Percentiles rank a stretch among this genome's conserved stretches.
Conservation (phyloP, 768 basidiomycete genomes). For the Crepidotus variabilis region DNA sequence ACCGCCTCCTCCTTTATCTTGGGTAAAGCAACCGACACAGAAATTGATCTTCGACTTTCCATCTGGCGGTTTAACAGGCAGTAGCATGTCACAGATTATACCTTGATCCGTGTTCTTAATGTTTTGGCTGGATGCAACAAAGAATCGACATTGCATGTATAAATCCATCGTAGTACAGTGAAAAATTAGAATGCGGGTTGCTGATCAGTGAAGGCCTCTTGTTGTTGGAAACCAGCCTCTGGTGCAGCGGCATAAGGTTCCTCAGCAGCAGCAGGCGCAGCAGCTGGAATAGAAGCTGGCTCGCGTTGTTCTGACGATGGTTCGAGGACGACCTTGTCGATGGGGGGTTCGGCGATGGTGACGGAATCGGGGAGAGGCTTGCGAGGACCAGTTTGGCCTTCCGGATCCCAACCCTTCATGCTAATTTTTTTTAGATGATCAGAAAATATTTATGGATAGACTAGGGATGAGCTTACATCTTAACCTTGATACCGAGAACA, state of each 20-base stretch:
- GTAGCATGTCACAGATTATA: constrained; percentile 30
- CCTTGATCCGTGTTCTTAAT: neutral
- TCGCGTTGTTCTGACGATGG: constrained; percentile 90
- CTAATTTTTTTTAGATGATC: constrained; percentile 46
- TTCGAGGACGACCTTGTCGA: constrained; percentile 87
- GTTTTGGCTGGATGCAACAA: neutral
- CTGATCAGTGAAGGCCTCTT: constrained; percentile 34
- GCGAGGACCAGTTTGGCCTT: constrained; percentile 83
- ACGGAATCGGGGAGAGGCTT: constrained; percentile 96
- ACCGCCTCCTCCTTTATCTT: constrained; percentile 24
- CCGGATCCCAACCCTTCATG: constrained; percentile 96
- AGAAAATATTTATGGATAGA: neutral
- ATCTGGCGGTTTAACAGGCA: constrained; percentile 44
- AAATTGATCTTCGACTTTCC: constrained; percentile 35
- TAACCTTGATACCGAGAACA: constrained; percentile 99
- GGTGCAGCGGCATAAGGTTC: constrained; percentile 27
- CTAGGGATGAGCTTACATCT: constrained; percentile 61
- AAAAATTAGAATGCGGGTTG: constrained; percentile 57
- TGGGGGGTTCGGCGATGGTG: constrained; percentile 81
- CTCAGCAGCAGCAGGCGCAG: constrained; percentile 39
- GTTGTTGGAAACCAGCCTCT: constrained; percentile 38
- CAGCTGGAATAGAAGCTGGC: constrained; percentile 46
- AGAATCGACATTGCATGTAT: constrained; percentile 4
- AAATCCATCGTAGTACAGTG: constrained; percentile 13
- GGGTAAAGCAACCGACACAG: constrained; percentile 22